Percentiles rank a stretch among this genome's conserved stretches.
Evolutionary conservation across 1,284 basidiomycete genomes (phyloP).

Genomic region (Irpex lacteus): DNA sequence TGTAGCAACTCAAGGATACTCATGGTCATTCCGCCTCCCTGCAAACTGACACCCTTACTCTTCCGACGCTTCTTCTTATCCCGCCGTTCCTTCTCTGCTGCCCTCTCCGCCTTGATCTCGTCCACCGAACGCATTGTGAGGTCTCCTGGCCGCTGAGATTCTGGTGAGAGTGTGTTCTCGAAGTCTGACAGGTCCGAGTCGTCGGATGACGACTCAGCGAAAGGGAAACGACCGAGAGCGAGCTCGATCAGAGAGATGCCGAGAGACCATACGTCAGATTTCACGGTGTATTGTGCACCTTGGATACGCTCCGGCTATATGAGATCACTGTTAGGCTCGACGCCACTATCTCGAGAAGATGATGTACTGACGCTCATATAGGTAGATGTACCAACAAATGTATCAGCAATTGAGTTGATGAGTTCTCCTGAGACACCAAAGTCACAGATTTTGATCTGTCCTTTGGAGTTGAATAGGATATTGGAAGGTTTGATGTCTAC

Average conservation of each 20-base stretch:
- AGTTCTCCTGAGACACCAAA: constrained; percentile 99
- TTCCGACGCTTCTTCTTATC: constrained; percentile 55
- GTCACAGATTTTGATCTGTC: constrained; percentile 98
- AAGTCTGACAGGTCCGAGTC: constrained; percentile 69
- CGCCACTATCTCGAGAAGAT: constrained; percentile 13
- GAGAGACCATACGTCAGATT: constrained; percentile 97
- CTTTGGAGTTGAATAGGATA: constrained; percentile 90
- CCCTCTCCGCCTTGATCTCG: constrained; percentile 28
- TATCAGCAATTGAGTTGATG: constrained; percentile 98
- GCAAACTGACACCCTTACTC: constrained; percentile 83
- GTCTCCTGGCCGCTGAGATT: constrained; percentile 34
- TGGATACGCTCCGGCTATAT: constrained; percentile 95
- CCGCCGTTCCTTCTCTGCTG: constrained; percentile 43
- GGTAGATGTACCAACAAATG: constrained; percentile 97
- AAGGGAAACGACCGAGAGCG: constrained; percentile 91
- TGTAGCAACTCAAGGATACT: constrained; percentile 95
- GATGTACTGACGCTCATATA: constrained; percentile 91
- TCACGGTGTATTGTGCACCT: constrained; percentile 95
- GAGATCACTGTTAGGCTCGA: constrained; percentile 1
- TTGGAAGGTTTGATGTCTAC: constrained; percentile 99
- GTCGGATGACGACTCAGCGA: constrained; percentile 67
- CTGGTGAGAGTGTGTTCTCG: constrained; percentile 65
- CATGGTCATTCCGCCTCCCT: constrained; percentile 93
- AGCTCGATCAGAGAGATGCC: constrained; percentile 96
- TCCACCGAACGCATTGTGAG: constrained; percentile 34